Conservation (phyloP, 257 asterid genomes). For the Verbascum thapsus region DNA sequence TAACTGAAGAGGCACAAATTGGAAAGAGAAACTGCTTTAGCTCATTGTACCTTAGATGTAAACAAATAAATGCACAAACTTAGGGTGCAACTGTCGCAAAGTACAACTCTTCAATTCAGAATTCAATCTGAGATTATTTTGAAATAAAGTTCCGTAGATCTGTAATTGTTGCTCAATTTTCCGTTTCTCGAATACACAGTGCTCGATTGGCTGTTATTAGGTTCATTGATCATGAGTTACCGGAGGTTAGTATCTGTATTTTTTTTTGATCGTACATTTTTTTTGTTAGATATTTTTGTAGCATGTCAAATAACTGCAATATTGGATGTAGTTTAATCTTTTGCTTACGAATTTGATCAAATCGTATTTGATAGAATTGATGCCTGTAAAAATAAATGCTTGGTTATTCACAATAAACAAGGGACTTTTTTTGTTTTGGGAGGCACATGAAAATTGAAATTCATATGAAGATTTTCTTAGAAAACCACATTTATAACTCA, state of each 20-base stretch:
- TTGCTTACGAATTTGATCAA: neutral
- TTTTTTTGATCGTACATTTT: slow-evolving; percentile 3
- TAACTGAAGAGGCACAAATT: neutral
- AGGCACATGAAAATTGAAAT: too few relatives aligned
- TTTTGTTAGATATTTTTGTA: slow-evolving; percentile 21
- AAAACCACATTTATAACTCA: neutral
- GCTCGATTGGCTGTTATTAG: slow-evolving; percentile 21
- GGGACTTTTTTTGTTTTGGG: too few relatives aligned
- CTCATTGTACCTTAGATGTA: slow-evolving; percentile 2
- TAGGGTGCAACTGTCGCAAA: neutral
- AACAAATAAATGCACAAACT: slow-evolving; percentile 8
- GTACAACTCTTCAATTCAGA: slow-evolving; percentile 21
- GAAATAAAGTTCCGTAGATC: slow-evolving; percentile 27
- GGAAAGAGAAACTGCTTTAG: slow-evolving; percentile 20
- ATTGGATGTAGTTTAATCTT: neutral
- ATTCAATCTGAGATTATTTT: neutral
- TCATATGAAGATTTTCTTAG: neutral
- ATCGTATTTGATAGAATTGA: neutral
- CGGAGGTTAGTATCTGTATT: slow-evolving; percentile 49
- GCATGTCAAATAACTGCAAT: neutral
- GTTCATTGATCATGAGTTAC: slow-evolving; percentile 45
- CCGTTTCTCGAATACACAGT: neutral
- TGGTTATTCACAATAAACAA: neutral
- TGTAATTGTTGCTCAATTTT: slow-evolving; percentile 23
- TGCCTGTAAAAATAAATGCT: slow-evolving; percentile 12